Conservation (phyloP, 1,284 basidiomycete species). For the Moesziomyces aphidis region DNA sequence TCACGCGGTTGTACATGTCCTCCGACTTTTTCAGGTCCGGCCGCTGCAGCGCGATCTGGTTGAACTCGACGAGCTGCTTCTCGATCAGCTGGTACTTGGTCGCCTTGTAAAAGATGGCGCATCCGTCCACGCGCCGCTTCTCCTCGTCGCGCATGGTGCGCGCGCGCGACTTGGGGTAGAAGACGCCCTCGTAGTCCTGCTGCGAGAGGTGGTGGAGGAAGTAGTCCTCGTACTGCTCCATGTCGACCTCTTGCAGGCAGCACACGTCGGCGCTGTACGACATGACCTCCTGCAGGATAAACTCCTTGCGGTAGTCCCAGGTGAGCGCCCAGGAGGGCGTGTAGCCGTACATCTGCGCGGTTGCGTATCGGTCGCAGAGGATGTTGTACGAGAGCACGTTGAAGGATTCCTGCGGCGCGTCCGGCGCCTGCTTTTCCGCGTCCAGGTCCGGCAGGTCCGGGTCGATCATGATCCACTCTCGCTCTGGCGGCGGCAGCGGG, state of each 20-base stretch:
- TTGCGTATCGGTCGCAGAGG: slow-evolving; percentile 90
- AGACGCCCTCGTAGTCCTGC: slow-evolving; percentile 89
- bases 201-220: slow-evolving; percentile 82
- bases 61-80: slow-evolving; percentile 94
- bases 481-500: slow-evolving; percentile 83
- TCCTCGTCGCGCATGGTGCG: slow-evolving; percentile 93
- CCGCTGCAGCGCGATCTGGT: slow-evolving; percentile 89
- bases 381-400: slow-evolving; percentile 93
- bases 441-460: slow-evolving; percentile 73
- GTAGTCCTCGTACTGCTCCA: slow-evolving; percentile 92
- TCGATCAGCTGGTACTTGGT: slow-evolving; percentile 90
- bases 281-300: slow-evolving; percentile 88
- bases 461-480: slow-evolving; percentile 83
- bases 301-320: slow-evolving; percentile 94
- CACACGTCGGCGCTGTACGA: slow-evolving; percentile 88
- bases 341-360: slow-evolving; percentile 91
- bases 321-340: slow-evolving; percentile 94
- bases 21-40: slow-evolving; percentile 98
- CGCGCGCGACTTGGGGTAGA: slow-evolving; percentile 92
- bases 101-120: slow-evolving; percentile 94
- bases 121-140: slow-evolving; percentile 90
- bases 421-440: slow-evolving; percentile 45
- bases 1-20: slow-evolving; percentile 99
- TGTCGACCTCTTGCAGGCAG: slow-evolving; percentile 91
- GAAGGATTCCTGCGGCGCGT: slow-evolving; percentile 73